Evolutionary conservation across 2,329 filamentous ascomycete genomes (phyloP), one percentile per base, ranked within the genome.

Genomic region (Fusarium nematophilum): DNA sequence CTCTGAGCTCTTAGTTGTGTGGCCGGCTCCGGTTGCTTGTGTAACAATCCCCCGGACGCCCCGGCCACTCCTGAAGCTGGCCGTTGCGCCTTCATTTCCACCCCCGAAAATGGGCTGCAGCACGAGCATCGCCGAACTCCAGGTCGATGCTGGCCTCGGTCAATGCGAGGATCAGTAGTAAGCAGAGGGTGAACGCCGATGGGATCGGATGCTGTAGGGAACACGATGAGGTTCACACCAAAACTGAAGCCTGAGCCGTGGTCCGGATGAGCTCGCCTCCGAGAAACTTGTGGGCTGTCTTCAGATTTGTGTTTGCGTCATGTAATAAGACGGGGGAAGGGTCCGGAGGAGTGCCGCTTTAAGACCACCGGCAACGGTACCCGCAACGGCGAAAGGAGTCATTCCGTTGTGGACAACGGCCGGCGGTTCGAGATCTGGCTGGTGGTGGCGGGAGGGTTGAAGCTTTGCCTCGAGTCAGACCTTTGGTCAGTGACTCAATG

Each of bases 311-410:
- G 26, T 29, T 44, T 26, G 18, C 8, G 46, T 45, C 45, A 51
- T 38, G 27, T 55, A 51, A 51, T 52, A 3, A n/a, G 18, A 30
- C 30, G 39, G 26, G 26, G 30, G n/a, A 17, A 27, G 34, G 11
- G 21, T 21, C 25, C 48, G 42, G 48, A 37, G 40, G 39, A 30
- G 23, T 17, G 54, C 54, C 38, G 49, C 54, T 57, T 57, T 47
- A 53, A 38, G 11, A 11, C 25, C 25, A 13, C 26, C 27, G 33
- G 26, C 36, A 43, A 26, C 14, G 15, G 38, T 45, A 39, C 40
- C 51, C 46, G 33, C 38, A 38, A 54, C 30, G 30, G 37, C 31
- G 21, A 15, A 36, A 33, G 9, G 25, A 49, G 46, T 26, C 34
- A 31, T 14, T 40, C 37, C 34, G 30, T 42, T 49, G 15, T 37